A percentile compares a stretch with the other conserved stretches of the same genome.
These are phyloP conservation scores for Rhynchosporium agropyri DNA, from an alignment of 2,329 filamentous ascomycete genomes.

Conservation along the genomic window DNA sequence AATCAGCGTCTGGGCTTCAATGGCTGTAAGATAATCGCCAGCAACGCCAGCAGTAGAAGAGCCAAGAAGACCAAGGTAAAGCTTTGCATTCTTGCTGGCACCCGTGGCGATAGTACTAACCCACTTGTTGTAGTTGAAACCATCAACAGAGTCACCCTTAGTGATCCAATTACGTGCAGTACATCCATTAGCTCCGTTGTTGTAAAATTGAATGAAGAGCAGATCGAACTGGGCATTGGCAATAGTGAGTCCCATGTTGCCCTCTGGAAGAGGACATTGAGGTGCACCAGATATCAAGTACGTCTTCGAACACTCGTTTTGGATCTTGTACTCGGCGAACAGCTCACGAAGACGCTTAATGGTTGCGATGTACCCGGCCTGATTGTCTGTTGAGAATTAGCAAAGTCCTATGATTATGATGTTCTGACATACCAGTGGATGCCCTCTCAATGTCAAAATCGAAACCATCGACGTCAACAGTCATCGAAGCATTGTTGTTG, in stretches of 20 bases:
- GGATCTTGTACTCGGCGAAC: constrained; percentile 28
- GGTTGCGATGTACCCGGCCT: constrained; percentile 37
- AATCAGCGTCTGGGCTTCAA: constrained; percentile 36
- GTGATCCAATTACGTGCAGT: constrained; percentile 36
- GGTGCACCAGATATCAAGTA: constrained; percentile 42
- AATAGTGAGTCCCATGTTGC: constrained; percentile 41
- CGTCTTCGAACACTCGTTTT: constrained; percentile 32
- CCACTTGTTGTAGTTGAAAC: constrained; percentile 39
- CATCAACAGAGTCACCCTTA: constrained; percentile 3
- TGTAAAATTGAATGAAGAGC: constrained; percentile 43
- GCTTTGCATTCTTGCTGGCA: constrained; percentile 35
- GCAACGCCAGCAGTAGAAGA: constrained; percentile 15
- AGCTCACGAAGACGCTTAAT: constrained; percentile 38
- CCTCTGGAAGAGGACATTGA: constrained; percentile 40
- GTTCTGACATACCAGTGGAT: constrained; percentile 28
- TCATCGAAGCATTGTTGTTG: constrained; percentile 21
- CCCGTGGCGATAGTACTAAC: constrained; percentile 26
- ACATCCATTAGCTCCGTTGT: constrained; percentile 36
- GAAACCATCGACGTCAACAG: constrained; percentile 42
- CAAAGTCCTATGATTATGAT: not conserved
- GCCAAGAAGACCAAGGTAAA: constrained; percentile 41
- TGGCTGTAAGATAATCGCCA: constrained; percentile 33
- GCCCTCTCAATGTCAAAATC: constrained; percentile 42
- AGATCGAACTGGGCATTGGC: constrained; percentile 38
- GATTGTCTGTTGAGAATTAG: constrained; percentile 31